Percentiles rank a stretch among this genome's conserved stretches.
These are phyloP conservation scores for Dipodascus albidus DNA, from an alignment of 805 yeast species.

Conservation along the genomic window DNA sequence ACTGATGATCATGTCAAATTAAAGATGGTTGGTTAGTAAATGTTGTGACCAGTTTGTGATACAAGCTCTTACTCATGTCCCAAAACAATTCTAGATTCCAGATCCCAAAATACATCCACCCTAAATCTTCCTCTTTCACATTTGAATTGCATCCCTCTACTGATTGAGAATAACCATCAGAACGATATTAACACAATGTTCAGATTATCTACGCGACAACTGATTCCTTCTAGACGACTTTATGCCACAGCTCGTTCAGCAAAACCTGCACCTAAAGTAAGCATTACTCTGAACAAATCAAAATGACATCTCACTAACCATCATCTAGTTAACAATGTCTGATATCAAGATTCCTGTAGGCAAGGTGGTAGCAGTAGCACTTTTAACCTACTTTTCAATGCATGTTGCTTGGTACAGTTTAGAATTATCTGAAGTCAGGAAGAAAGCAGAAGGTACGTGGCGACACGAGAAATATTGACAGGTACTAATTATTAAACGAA, in stretches of 20 bases:
- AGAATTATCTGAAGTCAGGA: neutral
- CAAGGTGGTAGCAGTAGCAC: neutral
- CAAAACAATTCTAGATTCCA: too few species aligned
- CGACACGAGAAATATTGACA: constrained; percentile 3
- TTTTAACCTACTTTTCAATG: neutral
- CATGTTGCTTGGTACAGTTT: neutral
- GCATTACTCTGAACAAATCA: too few species aligned
- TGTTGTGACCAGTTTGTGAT: too few species aligned
- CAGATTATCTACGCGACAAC: neutral
- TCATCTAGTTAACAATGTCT: neutral
- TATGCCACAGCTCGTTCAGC: neutral
- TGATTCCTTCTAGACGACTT: neutral
- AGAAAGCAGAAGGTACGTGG: constrained; percentile 2
- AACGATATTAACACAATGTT: too few species aligned
- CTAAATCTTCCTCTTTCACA: too few species aligned
- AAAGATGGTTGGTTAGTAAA: too few species aligned
- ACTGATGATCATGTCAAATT: too few species aligned
- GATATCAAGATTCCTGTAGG: neutral
- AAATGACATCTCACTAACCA: too few species aligned
- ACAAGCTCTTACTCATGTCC: too few species aligned
- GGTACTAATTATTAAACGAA: neutral
- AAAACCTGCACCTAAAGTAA: neutral
- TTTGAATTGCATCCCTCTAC: too few species aligned
- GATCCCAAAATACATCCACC: too few species aligned
- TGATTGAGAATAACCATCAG: too few species aligned